A percentile compares a stretch with the other conserved stretches of the same genome.
Conservation (phyloP, 352 stramenopile genomes). For the Pythium pectinolyticum region DNA sequence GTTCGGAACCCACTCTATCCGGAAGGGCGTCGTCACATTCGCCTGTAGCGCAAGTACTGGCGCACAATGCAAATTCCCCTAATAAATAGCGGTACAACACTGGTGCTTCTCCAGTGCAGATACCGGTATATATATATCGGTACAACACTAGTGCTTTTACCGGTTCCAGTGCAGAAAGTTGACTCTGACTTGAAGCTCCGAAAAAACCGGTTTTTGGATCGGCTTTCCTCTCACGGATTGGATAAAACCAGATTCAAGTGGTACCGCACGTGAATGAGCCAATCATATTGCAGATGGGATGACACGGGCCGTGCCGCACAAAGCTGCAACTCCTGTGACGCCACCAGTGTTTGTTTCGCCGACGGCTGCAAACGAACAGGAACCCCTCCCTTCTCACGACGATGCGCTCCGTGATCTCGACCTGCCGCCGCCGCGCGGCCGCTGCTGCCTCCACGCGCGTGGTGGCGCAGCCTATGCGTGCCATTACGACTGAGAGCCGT, state of each 20-base stretch:
- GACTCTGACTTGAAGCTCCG: too few species aligned
- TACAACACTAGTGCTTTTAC: too few species aligned
- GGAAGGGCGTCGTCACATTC: constrained; percentile 22
- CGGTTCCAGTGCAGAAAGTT: too few species aligned
- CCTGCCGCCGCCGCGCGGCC: constrained; percentile 17
- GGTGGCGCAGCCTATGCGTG: constrained; percentile 19
- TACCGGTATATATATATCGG: too few species aligned
- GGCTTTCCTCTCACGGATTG: too few species aligned
- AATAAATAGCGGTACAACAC: too few species aligned
- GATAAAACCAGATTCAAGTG: too few species aligned
- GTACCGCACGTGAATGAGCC: too few species aligned
- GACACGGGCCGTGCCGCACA: too few species aligned
- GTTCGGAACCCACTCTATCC: constrained; percentile 21
- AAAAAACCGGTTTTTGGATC: too few species aligned
- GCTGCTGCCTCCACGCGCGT: background rate
- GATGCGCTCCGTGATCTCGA: constrained; percentile 32
- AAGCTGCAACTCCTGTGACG: constrained; percentile 1
- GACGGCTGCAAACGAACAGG: background rate
- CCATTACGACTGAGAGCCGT: constrained; percentile 59
- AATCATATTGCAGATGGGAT: too few species aligned
- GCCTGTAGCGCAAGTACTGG: constrained; percentile 16
- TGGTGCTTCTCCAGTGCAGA: too few species aligned
- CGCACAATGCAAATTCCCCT: constrained; percentile 15
- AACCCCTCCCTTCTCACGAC: background rate
- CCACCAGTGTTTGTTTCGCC: constrained; percentile 2